Evolutionary conservation across 495 filamentous ascomycete genomes (phyloP).

Genomic region (Penicillium crystallinum): DNA sequence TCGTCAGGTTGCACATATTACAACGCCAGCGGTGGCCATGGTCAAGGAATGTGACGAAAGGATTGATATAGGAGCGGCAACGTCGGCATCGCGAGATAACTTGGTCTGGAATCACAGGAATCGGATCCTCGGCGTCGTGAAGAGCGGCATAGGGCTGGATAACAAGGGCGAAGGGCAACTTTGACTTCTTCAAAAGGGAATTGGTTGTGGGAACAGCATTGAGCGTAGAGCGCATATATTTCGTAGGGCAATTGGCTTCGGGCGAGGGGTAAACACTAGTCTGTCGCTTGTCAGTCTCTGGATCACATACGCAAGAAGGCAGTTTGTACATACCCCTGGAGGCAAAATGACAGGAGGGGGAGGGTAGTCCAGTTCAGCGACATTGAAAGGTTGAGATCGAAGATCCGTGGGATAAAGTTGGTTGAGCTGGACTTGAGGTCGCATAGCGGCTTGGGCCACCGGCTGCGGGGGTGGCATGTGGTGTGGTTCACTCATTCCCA

Average conservation of each 20-base stretch:
- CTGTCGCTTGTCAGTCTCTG: slow-evolving; percentile 45
- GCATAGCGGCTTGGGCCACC: slow-evolving; percentile 47
- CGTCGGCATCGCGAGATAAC: slow-evolving; percentile 94
- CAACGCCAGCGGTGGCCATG: slow-evolving; percentile 97
- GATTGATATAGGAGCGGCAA: slow-evolving; percentile 96
- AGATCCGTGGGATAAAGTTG: slow-evolving; percentile 89
- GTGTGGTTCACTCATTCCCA: slow-evolving; percentile 63
- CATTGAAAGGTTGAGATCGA: slow-evolving; percentile 87
- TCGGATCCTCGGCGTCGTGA: slow-evolving; percentile 83
- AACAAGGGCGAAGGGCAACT: slow-evolving; percentile 88
- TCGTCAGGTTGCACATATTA: slow-evolving; percentile 99
- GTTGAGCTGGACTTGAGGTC: slow-evolving; percentile 58
- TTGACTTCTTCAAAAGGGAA: slow-evolving; percentile 90
- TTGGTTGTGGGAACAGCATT: slow-evolving; percentile 90
- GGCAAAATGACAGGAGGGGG: slow-evolving; percentile 89
- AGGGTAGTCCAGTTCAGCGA: slow-evolving; percentile 83
- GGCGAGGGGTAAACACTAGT: slow-evolving; percentile 89
- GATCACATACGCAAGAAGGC: not conserved
- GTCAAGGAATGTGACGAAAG: slow-evolving; percentile 92
- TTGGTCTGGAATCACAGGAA: slow-evolving; percentile 92
- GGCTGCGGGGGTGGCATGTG: slow-evolving; percentile 50
- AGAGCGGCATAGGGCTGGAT: slow-evolving; percentile 93
- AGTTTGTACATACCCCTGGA: slow-evolving; percentile 67
- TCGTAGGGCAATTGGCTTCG: slow-evolving; percentile 84
- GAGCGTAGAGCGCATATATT: slow-evolving; percentile 92